Conservation (phyloP, 257 asterid species). For the Solanum lycopersicoides region DNA sequence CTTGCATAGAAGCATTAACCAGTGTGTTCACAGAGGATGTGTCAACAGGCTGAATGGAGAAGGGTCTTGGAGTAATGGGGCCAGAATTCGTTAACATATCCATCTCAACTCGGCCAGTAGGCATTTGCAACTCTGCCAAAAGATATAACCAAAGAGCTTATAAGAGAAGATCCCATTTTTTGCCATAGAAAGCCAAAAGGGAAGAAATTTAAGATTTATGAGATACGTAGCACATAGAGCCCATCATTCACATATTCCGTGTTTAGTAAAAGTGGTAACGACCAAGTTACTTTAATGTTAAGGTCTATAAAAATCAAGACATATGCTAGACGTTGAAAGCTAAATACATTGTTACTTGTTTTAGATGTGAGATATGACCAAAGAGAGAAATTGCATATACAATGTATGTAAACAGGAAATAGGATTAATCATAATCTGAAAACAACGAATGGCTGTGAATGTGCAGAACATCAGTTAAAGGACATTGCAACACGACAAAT, state of each 20-base stretch:
- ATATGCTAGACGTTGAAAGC: not conserved
- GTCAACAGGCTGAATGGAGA: not conserved
- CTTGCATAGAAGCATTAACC: conserved; percentile 11
- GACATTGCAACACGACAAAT: not conserved
- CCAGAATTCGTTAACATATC: conserved; percentile 8
- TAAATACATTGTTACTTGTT: not conserved
- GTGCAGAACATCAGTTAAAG: not conserved
- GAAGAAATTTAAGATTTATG: not conserved
- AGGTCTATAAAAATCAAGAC: not conserved
- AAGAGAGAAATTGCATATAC: not conserved
- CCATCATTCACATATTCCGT: not conserved
- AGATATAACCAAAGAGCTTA: not conserved
- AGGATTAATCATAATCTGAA: not conserved
- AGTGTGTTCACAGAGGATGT: conserved; percentile 8
- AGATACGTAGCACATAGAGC: not conserved
- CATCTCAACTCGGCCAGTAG: conserved; percentile 20
- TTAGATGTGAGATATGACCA: not conserved
- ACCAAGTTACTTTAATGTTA: not conserved
- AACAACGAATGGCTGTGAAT: not conserved
- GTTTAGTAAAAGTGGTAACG: not conserved
- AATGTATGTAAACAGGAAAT: not conserved
- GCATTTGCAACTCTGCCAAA: conserved; percentile 32
- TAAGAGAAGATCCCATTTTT: not conserved
- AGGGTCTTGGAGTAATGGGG: conserved; percentile 18
- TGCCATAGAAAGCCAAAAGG: not conserved